phyloP scores from a whole-genome alignment of 805 yeast genomes.

The Blastobotrys mokoenaii region DNA sequence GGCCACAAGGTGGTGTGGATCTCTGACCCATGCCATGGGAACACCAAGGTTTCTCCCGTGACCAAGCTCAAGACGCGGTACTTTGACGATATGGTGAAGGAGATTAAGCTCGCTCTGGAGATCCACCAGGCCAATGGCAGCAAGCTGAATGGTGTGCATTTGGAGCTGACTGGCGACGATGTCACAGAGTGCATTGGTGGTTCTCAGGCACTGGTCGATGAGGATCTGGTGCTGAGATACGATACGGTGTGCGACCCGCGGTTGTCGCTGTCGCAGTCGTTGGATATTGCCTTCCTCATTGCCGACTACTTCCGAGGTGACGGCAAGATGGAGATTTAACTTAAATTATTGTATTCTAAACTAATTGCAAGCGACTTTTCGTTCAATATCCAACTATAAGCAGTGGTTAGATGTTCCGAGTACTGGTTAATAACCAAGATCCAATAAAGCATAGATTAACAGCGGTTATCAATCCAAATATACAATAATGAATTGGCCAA shows the following conservation, averaged over 20 bases:
- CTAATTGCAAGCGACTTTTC: no score
- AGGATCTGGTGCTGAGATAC: slow-evolving; percentile 32
- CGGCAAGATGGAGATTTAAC: slow-evolving; percentile 1
- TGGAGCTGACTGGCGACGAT: slow-evolving; percentile 36
- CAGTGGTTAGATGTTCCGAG: no score
- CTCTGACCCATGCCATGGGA: slow-evolving; percentile 39
- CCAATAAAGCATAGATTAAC: no score
- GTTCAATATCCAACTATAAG: no score
- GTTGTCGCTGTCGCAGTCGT: slow-evolving; percentile 31
- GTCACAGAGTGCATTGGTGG: slow-evolving; percentile 40
- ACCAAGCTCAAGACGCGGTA: slow-evolving; percentile 35
- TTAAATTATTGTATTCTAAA: not conserved
- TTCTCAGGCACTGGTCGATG: slow-evolving; percentile 30
- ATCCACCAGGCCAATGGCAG: slow-evolving; percentile 29
- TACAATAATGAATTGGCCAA: no score
- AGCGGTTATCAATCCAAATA: no score
- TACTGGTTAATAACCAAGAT: no score
- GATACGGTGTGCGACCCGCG: slow-evolving; percentile 39
- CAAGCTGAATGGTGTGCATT: slow-evolving; percentile 33
- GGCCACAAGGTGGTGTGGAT: slow-evolving; percentile 37
- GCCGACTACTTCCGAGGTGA: slow-evolving; percentile 28
- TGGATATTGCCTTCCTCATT: slow-evolving; percentile 35
- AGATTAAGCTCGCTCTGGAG: slow-evolving; percentile 29
- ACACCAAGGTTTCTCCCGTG: slow-evolving; percentile 32
- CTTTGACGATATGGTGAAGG: slow-evolving; percentile 35